These are phyloP conservation scores for Saururus chinensis DNA, from an alignment of 164 flowering plant genomes.

Conservation along the genomic window DNA sequence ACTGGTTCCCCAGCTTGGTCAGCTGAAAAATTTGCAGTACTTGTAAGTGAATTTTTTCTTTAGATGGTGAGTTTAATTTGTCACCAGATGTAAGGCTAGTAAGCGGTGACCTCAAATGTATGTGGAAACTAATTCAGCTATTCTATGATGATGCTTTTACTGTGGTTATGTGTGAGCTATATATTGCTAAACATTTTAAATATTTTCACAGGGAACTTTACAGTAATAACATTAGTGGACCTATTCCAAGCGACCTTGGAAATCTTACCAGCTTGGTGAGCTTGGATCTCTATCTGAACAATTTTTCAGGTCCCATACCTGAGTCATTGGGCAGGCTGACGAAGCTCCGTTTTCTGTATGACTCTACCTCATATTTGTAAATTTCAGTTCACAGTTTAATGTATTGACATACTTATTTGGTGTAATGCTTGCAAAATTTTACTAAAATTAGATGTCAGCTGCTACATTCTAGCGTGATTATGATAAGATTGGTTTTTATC, in stretches of 20 bases:
- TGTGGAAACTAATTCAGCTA: background rate
- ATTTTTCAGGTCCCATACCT: slow-evolving; percentile 72
- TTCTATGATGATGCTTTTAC: background rate
- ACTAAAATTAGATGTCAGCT: background rate
- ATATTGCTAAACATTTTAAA: background rate
- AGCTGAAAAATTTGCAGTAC: slow-evolving; percentile 75
- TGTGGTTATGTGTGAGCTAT: no score
- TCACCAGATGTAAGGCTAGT: background rate
- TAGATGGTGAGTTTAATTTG: background rate
- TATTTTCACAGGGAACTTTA: slow-evolving; percentile 65
- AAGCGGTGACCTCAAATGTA: background rate
- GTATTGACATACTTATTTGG: background rate
- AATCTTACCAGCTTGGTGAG: slow-evolving; percentile 84
- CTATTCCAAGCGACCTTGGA: slow-evolving; percentile 80
- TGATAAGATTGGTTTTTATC: no score
- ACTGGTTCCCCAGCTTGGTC: slow-evolving; percentile 81
- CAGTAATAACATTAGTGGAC: slow-evolving; percentile 80
- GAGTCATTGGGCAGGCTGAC: slow-evolving; percentile 68
- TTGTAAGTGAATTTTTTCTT: slow-evolving; percentile 42
- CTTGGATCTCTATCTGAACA: slow-evolving; percentile 92
- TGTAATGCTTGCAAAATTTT: background rate
- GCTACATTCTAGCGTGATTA: no score
- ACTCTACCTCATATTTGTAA: slow-evolving; percentile 7
- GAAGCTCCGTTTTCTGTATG: slow-evolving; percentile 82
- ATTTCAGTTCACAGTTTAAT: background rate